These are phyloP conservation scores for Akanthomyces muscarius DNA, from an alignment of 2,329 filamentous ascomycete genomes.

Conservation along the genomic window DNA sequence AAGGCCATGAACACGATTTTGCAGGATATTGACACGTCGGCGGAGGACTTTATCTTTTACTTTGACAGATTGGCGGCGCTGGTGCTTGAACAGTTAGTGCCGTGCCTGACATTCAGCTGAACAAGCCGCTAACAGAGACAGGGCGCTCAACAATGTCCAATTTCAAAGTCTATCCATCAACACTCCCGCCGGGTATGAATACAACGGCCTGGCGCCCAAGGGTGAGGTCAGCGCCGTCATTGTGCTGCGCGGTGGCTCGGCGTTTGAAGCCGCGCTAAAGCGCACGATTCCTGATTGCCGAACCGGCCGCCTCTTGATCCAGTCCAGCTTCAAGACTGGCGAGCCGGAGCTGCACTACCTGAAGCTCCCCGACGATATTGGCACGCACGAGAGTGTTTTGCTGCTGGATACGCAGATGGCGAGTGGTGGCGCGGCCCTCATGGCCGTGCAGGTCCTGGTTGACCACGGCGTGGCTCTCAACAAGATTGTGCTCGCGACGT, in stretches of 20 bases:
- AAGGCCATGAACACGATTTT: constrained; percentile 87
- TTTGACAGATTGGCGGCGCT: constrained; percentile 87
- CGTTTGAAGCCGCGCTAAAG: constrained; percentile 81
- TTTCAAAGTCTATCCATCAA: constrained; percentile 62
- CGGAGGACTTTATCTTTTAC: constrained; percentile 96
- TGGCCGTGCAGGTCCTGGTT: constrained; percentile 93
- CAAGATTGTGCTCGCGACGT: constrained; percentile 88
- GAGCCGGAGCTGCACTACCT: constrained; percentile 93
- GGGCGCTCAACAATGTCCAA: constrained; percentile 71
- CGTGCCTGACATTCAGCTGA: too few species aligned
- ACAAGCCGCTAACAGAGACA: constrained; percentile 30
- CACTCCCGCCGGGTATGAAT: constrained; percentile 67
- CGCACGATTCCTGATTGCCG: constrained; percentile 90
- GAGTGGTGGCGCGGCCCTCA: constrained; percentile 77
- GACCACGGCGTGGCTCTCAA: constrained; percentile 86
- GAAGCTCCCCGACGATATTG: constrained; percentile 70
- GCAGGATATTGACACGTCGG: constrained; percentile 69
- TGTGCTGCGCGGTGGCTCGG: constrained; percentile 82
- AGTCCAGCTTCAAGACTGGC: constrained; percentile 77
- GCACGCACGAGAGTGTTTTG: constrained; percentile 73
- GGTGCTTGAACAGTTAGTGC: constrained; percentile 68
- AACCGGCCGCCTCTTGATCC: constrained; percentile 84
- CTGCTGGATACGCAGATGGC: constrained; percentile 93
- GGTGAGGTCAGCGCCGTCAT: constrained; percentile 82
- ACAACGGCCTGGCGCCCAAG: constrained; percentile 65